These are phyloP conservation scores for Eutrema japonicum DNA, from an alignment of 345 rosid genomes.

Conservation along the genomic window DNA sequence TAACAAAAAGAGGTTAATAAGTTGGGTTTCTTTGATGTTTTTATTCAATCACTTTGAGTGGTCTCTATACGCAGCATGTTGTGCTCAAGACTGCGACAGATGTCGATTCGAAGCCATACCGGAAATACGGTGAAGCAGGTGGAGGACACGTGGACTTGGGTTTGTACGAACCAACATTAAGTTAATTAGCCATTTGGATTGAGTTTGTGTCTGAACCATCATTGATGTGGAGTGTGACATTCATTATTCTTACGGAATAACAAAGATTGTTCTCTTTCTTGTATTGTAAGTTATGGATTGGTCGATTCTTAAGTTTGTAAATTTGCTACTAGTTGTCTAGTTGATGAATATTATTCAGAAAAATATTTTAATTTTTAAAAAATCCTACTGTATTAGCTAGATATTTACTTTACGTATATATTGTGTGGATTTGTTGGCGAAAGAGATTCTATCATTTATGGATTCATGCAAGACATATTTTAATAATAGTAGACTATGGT, in stretches of 20 bases:
- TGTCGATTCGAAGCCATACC: constrained; percentile 22
- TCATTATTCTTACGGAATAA: constrained; percentile 18
- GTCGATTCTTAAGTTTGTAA: constrained; percentile 6
- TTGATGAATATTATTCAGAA: constrained; percentile 3
- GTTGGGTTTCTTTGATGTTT: constrained; percentile 24
- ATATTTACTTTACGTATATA: constrained; percentile 29
- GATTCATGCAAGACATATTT: constrained; percentile 18
- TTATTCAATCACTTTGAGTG: constrained; percentile 20
- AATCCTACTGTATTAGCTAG: constrained; percentile 25
- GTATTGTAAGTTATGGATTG: constrained; percentile 27
- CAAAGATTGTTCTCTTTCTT: constrained; percentile 24
- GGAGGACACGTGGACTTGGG: constrained; percentile 31
- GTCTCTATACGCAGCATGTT: constrained; percentile 40
- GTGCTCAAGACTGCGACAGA: constrained; percentile 32
- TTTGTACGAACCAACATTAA: constrained; percentile 21
- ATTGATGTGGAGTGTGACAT: constrained; percentile 27
- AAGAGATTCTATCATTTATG: constrained; percentile 29
- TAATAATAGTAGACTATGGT: constrained; percentile 37
- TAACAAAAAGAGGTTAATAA: background rate
- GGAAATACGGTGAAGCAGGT: constrained; percentile 29
- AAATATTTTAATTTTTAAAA: background rate
- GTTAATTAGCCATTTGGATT: constrained; percentile 17
- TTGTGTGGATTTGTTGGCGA: constrained; percentile 7
- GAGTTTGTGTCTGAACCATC: constrained; percentile 27
- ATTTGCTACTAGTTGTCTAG: background rate